These are phyloP conservation scores for Globisporangium viniferum DNA, from an alignment of 352 stramenopile species.

Conservation along the genomic window DNA sequence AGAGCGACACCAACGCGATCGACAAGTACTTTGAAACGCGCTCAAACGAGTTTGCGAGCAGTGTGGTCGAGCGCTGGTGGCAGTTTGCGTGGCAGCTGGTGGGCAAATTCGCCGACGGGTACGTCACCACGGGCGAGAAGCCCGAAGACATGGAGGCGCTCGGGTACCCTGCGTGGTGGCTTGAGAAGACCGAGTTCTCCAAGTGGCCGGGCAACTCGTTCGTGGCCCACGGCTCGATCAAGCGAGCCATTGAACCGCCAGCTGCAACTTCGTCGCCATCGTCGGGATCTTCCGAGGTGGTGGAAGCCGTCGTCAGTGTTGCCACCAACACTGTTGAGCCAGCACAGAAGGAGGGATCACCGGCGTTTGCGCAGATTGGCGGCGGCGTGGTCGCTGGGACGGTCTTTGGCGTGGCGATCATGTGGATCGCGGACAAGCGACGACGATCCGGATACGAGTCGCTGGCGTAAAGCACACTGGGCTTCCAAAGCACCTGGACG, in stretches of 20 bases:
- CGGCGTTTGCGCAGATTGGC: slow-evolving; percentile 16
- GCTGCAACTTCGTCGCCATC: slow-evolving; percentile 3
- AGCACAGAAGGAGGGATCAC: not conserved
- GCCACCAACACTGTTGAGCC: not conserved
- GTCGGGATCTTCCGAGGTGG: not conserved
- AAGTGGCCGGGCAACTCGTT: slow-evolving; percentile 50
- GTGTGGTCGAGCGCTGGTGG: slow-evolving; percentile 49
- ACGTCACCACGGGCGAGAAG: slow-evolving; percentile 49
- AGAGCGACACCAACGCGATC: slow-evolving; percentile 7
- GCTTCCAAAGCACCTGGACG: not conserved
- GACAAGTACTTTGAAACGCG: slow-evolving; percentile 25
- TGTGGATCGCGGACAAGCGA: slow-evolving; percentile 30
- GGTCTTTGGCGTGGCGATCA: slow-evolving; percentile 27
- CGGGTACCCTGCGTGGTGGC: slow-evolving; percentile 52
- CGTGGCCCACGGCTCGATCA: slow-evolving; percentile 20
- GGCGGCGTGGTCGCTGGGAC: slow-evolving; percentile 28
- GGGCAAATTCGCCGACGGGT: slow-evolving; percentile 50
- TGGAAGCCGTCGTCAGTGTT: not conserved
- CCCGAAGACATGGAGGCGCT: slow-evolving; percentile 36
- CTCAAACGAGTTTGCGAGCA: slow-evolving; percentile 40
- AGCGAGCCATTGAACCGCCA: slow-evolving; percentile 12
- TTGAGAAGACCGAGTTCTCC: slow-evolving; percentile 33
- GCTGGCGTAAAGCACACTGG: slow-evolving; percentile 14
- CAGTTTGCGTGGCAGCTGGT: slow-evolving; percentile 50
- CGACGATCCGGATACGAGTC: slow-evolving; percentile 30